phyloP scores from a whole-genome alignment of 1,284 basidiomycete species.

The Flammula alnicola region DNA sequence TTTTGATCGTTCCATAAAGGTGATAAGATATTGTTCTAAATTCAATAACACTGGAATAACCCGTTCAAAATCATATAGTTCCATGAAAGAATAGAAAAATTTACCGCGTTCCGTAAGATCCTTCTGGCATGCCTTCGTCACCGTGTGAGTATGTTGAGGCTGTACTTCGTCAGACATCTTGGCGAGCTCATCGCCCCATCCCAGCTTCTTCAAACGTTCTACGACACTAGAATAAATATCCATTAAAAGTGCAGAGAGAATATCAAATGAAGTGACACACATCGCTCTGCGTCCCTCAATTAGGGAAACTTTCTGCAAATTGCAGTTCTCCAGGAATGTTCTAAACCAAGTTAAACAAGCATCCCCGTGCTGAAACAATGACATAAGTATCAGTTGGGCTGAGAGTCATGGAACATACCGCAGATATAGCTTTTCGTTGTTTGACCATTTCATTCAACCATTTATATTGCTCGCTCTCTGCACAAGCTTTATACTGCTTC shows the following conservation, averaged over 20 bases:
- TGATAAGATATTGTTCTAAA: slow-evolving; percentile 3
- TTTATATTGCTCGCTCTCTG: no score
- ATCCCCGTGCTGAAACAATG: background rate
- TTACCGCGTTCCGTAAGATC: slow-evolving; percentile 3
- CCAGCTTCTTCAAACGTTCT: no score
- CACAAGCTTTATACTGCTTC: no score
- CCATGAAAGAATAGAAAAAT: no score
- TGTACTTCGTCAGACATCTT: no score
- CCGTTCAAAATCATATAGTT: background rate
- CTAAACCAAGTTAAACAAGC: background rate
- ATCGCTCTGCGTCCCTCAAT: background rate
- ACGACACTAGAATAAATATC: background rate
- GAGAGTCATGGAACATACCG: no score
- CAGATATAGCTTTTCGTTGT: no score
- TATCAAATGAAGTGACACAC: background rate
- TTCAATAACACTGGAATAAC: background rate
- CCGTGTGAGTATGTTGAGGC: no score
- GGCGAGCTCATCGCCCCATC: no score
- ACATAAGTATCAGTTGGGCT: no score
- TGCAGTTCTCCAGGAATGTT: background rate
- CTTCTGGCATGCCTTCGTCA: slow-evolving; percentile 10
- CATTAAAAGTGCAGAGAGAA: background rate
- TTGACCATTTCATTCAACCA: no score
- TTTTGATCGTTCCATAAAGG: slow-evolving; percentile 28
- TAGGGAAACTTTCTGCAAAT: background rate